Percentiles rank a stretch among this genome's conserved stretches.
Conservation (phyloP, 257 asterid species). For the Catharanthus roseus region DNA sequence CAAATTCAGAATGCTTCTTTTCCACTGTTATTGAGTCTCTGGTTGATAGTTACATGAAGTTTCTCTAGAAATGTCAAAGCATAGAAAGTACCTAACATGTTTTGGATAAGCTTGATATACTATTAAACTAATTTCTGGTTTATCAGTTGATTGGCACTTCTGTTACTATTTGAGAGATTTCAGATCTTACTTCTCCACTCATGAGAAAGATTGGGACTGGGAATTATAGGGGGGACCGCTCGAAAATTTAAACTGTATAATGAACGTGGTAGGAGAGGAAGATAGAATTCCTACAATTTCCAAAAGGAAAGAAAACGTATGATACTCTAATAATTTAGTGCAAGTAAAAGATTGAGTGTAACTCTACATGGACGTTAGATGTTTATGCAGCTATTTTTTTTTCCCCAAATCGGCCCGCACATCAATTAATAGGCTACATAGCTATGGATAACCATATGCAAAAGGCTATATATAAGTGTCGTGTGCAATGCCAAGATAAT, state of each 20-base stretch:
- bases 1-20: background rate
- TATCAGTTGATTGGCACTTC: too few relatives aligned
- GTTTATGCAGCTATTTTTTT: background rate
- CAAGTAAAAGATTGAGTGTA: too few relatives aligned
- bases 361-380: background rate
- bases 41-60: too few relatives aligned
- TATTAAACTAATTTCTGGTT: background rate
- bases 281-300: background rate
- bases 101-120: too few relatives aligned
- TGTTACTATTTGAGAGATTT: too few relatives aligned
- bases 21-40: background rate
- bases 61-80: too few relatives aligned
- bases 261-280: background rate
- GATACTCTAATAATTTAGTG: background rate
- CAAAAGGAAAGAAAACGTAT: background rate
- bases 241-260: background rate
- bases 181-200: too few relatives aligned
- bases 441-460: background rate
- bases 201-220: background rate
- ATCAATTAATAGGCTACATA: background rate
- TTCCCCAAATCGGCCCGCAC: too few relatives aligned
- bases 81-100: too few relatives aligned
- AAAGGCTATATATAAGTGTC: background rate
- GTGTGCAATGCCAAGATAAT: background rate
- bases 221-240: background rate